Evolutionary conservation across 768 basidiomycete species (phyloP).

Genomic region (Lyophyllum semitale): DNA sequence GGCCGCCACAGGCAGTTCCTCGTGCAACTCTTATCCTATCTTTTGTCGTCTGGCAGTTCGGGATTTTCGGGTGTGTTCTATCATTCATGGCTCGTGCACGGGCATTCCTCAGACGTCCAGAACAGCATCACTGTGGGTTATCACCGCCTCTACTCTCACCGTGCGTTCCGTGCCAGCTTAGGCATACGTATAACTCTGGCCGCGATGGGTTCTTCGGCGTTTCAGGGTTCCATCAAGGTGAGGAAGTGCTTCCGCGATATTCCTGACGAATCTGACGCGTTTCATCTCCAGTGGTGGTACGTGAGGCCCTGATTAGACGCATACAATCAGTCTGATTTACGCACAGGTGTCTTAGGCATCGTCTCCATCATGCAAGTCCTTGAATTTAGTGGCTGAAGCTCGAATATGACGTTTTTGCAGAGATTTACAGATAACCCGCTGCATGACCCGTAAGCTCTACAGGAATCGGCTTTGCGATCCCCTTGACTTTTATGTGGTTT

Average conservation of each 20-base stretch:
- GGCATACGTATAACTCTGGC: slow-evolving; percentile 61
- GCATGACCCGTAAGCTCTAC: slow-evolving; percentile 58
- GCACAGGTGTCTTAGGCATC: slow-evolving; percentile 67
- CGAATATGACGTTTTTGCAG: slow-evolving; percentile 29
- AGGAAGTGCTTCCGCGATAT: slow-evolving; percentile 7
- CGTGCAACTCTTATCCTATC: slow-evolving; percentile 51
- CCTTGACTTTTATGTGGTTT: background rate
- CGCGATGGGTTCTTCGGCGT: slow-evolving; percentile 67
- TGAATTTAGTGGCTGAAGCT: background rate
- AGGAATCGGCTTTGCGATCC: background rate
- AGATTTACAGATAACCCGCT: slow-evolving; percentile 70
- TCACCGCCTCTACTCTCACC: slow-evolving; percentile 79
- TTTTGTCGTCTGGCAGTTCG: slow-evolving; percentile 66
- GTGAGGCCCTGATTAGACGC: slow-evolving; percentile 10
- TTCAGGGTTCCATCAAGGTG: slow-evolving; percentile 82
- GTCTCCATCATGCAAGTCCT: slow-evolving; percentile 67
- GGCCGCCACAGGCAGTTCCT: slow-evolving; percentile 47
- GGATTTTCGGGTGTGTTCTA: slow-evolving; percentile 62
- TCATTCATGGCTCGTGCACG: background rate
- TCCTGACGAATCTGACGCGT: background rate
- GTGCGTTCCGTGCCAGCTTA: slow-evolving; percentile 60
- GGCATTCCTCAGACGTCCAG: background rate
- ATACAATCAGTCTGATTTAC: background rate
- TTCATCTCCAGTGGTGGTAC: slow-evolving; percentile 50
- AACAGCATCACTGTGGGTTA: slow-evolving; percentile 74